phyloP scores from a whole-genome alignment of 495 filamentous ascomycete genomes.

The Hypoxylon crocopeplum region DNA sequence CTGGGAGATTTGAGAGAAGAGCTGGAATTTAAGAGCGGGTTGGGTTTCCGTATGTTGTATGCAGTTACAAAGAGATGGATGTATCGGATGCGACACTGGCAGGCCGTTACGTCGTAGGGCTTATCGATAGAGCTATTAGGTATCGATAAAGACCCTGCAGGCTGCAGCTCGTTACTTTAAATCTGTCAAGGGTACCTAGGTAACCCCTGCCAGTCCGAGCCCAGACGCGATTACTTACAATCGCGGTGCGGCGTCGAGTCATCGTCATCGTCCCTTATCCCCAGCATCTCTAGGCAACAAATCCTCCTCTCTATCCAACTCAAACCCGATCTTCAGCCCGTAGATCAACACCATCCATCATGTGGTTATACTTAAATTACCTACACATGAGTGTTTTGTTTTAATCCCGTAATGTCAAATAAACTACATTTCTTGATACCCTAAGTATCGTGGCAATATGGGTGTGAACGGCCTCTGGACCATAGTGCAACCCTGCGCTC shows the following conservation, averaged over 20 bases:
- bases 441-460: constrained; percentile 61
- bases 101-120: too few relatives aligned
- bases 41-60: too few relatives aligned
- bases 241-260: constrained; percentile 31
- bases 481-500: constrained; percentile 88
- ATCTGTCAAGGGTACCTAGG: neutral
- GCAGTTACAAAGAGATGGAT: too few relatives aligned
- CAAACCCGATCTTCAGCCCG: neutral
- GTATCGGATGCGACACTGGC: too few relatives aligned
- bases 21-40: too few relatives aligned
- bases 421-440: constrained; percentile 6
- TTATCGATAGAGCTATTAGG: too few relatives aligned
- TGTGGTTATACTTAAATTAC: constrained; percentile 1
- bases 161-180: constrained; percentile 6
- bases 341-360: neutral
- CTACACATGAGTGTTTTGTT: constrained; percentile 6
- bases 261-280: constrained; percentile 25
- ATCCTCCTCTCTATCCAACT: neutral
- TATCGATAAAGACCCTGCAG: too few relatives aligned
- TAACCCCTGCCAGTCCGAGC: neutral
- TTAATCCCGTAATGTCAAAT: constrained; percentile 11
- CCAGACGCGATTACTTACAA: constrained; percentile 7
- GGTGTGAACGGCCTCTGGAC: constrained; percentile 98
- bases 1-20: too few relatives aligned
- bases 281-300: constrained; percentile 14